A percentile compares a stretch with the other conserved stretches of the same genome.
These are phyloP conservation scores for Halenospora varia DNA, from an alignment of 495 filamentous ascomycete genomes.

Conservation along the genomic window DNA sequence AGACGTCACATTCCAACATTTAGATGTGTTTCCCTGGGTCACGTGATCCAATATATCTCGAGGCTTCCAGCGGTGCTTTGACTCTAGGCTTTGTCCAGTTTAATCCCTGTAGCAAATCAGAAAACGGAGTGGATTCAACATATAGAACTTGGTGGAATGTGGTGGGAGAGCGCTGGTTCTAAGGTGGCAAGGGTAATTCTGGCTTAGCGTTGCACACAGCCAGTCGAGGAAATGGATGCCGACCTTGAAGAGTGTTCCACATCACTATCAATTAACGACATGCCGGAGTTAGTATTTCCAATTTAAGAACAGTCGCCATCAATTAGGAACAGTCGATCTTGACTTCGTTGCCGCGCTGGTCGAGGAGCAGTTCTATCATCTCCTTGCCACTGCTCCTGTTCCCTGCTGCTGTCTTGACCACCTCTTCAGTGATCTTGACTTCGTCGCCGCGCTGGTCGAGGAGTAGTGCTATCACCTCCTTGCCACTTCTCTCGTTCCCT, in stretches of 20 bases:
- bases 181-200: no score
- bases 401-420: constrained; percentile 13
- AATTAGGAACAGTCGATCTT: background rate
- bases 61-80: constrained; percentile 12
- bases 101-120: no score
- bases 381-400: constrained; percentile 9
- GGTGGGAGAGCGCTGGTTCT: no score
- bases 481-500: background rate
- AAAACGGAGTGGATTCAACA: no score
- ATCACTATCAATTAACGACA: background rate
- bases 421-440: constrained; percentile 13
- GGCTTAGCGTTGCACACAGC: no score
- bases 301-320: background rate
- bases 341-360: constrained; percentile 15
- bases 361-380: constrained; percentile 19
- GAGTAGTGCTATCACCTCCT: constrained; percentile 14
- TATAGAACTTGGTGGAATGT: no score
- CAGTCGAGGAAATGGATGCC: background rate
- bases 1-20: no score
- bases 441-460: constrained; percentile 6
- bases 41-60: constrained; percentile 13
- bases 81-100: constrained; percentile 6
- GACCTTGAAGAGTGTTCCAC: background rate
- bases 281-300: background rate
- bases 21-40: background rate